Percentiles rank a stretch among this genome's conserved stretches.
Conservation (phyloP, 2,329 filamentous ascomycete species). For the Fusarium coicis region DNA sequence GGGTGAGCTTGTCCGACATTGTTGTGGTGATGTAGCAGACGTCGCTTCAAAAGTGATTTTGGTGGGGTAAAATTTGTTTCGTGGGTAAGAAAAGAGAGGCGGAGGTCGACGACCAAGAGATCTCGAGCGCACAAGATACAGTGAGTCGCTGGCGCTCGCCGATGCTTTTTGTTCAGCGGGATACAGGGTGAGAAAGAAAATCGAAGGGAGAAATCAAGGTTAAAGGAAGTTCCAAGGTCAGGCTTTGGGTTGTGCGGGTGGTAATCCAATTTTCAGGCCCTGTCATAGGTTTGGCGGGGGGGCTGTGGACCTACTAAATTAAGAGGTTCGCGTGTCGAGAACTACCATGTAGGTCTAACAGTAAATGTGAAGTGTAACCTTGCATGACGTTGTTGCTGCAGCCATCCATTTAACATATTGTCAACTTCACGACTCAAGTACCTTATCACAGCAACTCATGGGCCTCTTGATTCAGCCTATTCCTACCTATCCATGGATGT, state of each 20-base stretch:
- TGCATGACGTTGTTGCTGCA: conserved; percentile 18
- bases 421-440: neutral
- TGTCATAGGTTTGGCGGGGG: conserved; percentile 37
- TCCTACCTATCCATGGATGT: neutral
- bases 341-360: neutral
- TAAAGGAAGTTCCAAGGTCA: conserved; percentile 30
- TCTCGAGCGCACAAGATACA: conserved; percentile 35
- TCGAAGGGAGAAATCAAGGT: conserved; percentile 21
- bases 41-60: conserved; percentile 36
- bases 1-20: conserved; percentile 95
- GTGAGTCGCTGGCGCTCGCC: conserved; percentile 38
- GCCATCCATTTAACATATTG: neutral
- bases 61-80: conserved; percentile 29
- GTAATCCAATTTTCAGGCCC: conserved; percentile 37
- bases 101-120: conserved; percentile 13
- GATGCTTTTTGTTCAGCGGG: conserved; percentile 33
- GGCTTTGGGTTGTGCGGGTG: conserved; percentile 31
- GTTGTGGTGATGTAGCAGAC: conserved; percentile 48
- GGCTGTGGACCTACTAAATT: conserved; percentile 41
- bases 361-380: neutral
- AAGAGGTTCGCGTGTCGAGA: neutral
- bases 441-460: neutral
- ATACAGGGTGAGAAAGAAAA: conserved; percentile 22
- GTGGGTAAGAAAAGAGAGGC: conserved; percentile 10
- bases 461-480: neutral